Conservation (phyloP, 768 basidiomycete species). For the Hypsizygus marmoreus region DNA sequence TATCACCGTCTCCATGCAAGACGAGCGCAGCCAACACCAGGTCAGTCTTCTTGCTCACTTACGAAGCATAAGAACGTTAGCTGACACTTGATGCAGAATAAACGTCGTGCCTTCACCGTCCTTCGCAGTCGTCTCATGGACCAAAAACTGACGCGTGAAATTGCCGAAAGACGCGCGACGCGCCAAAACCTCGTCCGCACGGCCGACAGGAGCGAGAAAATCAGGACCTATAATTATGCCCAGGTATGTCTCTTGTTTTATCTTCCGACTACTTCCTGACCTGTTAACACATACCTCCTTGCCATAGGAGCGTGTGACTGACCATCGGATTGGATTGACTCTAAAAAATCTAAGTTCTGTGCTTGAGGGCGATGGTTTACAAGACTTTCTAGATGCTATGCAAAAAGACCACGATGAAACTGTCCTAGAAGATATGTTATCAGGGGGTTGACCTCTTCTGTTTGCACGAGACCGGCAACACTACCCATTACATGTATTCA, state of each 20-base stretch:
- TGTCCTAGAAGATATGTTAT: slow-evolving; percentile 57
- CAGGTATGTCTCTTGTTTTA: slow-evolving; percentile 50
- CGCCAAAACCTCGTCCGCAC: slow-evolving; percentile 76
- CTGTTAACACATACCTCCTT: background rate
- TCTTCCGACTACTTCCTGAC: background rate
- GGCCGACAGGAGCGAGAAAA: slow-evolving; percentile 90
- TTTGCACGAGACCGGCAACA: no score
- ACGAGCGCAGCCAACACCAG: slow-evolving; percentile 94
- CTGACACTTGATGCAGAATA: slow-evolving; percentile 58
- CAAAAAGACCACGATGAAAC: slow-evolving; percentile 57
- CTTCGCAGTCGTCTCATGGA: slow-evolving; percentile 86
- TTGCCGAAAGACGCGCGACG: slow-evolving; percentile 66
- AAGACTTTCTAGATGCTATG: slow-evolving; percentile 59
- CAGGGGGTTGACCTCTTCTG: no score
- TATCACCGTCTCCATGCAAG: slow-evolving; percentile 96
- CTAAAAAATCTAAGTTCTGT: slow-evolving; percentile 65
- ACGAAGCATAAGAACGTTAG: background rate
- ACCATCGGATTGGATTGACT: slow-evolving; percentile 84
- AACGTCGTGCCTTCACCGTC: slow-evolving; percentile 89
- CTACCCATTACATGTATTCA: no score
- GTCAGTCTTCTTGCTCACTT: slow-evolving; percentile 37
- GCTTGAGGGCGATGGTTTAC: slow-evolving; percentile 66
- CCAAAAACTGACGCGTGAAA: slow-evolving; percentile 68
- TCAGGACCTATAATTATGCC: slow-evolving; percentile 93
- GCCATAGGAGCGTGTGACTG: slow-evolving; percentile 83